Evolutionary conservation across 495 filamentous ascomycete genomes (phyloP), one percentile per base, ranked within the genome.

Genomic region (Penicillium pancosmium): DNA sequence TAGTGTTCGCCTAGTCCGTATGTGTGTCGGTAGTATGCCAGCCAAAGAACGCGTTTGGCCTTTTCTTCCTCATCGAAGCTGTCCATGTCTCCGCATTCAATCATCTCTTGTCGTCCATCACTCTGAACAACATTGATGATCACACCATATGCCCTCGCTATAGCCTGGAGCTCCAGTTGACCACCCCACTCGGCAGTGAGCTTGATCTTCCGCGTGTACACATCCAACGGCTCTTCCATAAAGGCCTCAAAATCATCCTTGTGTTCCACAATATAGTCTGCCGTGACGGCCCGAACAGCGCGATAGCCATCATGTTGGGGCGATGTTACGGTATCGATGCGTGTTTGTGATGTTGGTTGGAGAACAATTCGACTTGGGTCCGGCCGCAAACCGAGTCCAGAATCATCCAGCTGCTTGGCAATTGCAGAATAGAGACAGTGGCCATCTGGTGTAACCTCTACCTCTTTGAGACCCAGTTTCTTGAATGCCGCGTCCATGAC

Each of bases 181-280:
- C 94, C 94, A 35, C 94, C 94, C 94, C 94, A 98, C 75, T 97
- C 95, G 0, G 92, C 93, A 31, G 94, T 97, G 52, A 94, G 86
- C 56, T 86, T 77, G 27, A 98, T 90, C 73, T 88, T 91, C 48
- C 75, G 70, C 23, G 91, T 82, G 67, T 98, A 96, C 5, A 75
- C 77, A 15, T 83, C 84, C 27, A 97, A 71, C 15, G 86, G 85
- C 72, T 94, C 91, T 67, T 97, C 94, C 66, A 98, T 84, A 69
- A 88, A 98, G 0, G 82, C 75, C 36, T 71, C 78, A 56, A 88
- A 89, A 43, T 88, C 86, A 48, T 86, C 83, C 44, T 78, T 73
- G 62, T 88, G 76, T 44, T 81, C 68, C 40, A 63, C 61, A 38
- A 89, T 88, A 61, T 81, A 88, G 33, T 83, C 79, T 15, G 82